A percentile compares a stretch with the other conserved stretches of the same genome.
These are phyloP conservation scores for Colletotrichum gloeosporioides DNA, from an alignment of 2,329 filamentous ascomycete genomes.

Conservation along the genomic window DNA sequence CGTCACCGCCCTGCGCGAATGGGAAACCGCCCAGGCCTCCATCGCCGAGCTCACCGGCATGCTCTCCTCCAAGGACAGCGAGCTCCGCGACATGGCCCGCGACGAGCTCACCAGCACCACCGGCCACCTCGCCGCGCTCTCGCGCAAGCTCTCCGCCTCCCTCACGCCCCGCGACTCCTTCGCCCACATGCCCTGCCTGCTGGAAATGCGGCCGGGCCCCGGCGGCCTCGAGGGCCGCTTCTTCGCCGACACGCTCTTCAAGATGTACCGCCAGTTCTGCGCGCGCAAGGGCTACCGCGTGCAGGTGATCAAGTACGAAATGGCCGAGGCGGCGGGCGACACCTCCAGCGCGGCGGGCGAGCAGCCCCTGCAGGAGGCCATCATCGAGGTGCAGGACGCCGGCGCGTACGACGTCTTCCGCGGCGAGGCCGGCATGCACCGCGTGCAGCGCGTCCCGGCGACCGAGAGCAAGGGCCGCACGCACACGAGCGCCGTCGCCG, in stretches of 20 bases:
- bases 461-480: constrained; percentile 92
- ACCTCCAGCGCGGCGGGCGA: constrained; percentile 63
- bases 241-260: constrained; percentile 85
- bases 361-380: constrained; percentile 80
- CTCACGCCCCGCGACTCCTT: constrained; percentile 91
- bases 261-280: constrained; percentile 89
- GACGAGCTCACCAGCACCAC: constrained; percentile 79
- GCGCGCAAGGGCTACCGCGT: constrained; percentile 68
- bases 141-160: constrained; percentile 72
- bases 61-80: constrained; percentile 60
- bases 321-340: constrained; percentile 67
- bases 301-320: constrained; percentile 80
- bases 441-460: constrained; percentile 90
- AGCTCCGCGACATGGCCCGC: constrained; percentile 78
- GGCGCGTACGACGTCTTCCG: constrained; percentile 84
- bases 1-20: constrained; percentile 61
- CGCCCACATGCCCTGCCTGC: constrained; percentile 83
- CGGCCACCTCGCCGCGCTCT: constrained; percentile 65
- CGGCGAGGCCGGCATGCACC: constrained; percentile 91
- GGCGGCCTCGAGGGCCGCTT: constrained; percentile 91
- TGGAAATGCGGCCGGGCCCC: constrained; percentile 91
- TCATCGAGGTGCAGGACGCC: constrained; percentile 79
- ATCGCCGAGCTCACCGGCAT: constrained; percentile 59
- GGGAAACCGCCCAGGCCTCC: constrained; percentile 59
- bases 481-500: constrained; percentile 90